phyloP scores from a whole-genome alignment of 2,329 filamentous ascomycete species.

The Colletotrichum sp. region DNA sequence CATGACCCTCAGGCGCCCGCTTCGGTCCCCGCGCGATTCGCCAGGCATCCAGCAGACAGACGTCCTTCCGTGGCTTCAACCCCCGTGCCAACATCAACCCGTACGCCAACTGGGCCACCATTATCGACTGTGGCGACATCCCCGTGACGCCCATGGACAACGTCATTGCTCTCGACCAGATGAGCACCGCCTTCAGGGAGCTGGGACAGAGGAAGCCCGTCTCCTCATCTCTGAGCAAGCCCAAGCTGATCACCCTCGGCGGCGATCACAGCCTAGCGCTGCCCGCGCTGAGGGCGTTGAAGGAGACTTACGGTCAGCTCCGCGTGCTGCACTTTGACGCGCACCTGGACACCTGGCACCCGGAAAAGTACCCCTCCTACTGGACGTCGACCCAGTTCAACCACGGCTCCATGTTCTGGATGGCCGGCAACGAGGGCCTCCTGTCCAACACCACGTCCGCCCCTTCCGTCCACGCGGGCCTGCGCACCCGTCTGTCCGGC shows the following conservation, averaged over 20 bases:
- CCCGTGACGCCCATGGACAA: conserved; percentile 90
- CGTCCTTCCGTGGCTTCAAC: conserved; percentile 79
- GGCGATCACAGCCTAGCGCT: conserved; percentile 77
- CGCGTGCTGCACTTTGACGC: conserved; percentile 78
- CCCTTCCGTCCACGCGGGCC: conserved; percentile 80
- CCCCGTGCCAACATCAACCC: conserved; percentile 83
- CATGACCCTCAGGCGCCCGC: conserved; percentile 59
- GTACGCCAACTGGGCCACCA: conserved; percentile 77
- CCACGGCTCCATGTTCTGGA: conserved; percentile 92
- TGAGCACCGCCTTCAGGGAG: conserved; percentile 80
- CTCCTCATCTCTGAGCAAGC: conserved; percentile 38
- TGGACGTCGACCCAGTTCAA: conserved; percentile 80
- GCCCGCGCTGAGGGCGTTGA: conserved; percentile 71
- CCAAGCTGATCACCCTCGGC: conserved; percentile 71
- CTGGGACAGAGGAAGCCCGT: conserved; percentile 53
- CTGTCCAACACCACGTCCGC: conserved; percentile 73
- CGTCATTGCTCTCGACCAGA: conserved; percentile 78
- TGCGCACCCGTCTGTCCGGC: conserved; percentile 77
- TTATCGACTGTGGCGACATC: conserved; percentile 91
- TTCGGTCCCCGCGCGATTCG: conserved; percentile 91
- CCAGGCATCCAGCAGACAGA: conserved; percentile 81
- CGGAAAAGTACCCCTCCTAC: conserved; percentile 77
- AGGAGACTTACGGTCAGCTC: conserved; percentile 65
- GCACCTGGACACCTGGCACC: conserved; percentile 88
- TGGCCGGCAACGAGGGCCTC: conserved; percentile 81